Percentiles rank a stretch among this genome's conserved stretches.
Conservation (phyloP, 148 eudicot species). For the Arbutus unedo region DNA sequence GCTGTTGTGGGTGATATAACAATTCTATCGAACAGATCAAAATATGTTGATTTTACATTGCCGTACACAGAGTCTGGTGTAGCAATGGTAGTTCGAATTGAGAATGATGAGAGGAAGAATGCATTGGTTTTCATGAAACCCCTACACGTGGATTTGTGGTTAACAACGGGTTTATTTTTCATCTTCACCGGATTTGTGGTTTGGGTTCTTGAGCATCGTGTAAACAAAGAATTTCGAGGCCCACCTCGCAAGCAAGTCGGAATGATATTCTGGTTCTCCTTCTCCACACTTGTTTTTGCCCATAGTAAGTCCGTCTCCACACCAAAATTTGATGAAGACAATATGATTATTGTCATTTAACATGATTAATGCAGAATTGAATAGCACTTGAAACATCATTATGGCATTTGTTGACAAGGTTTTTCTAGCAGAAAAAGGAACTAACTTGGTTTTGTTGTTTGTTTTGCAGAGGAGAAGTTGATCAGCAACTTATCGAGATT, state of each 20-base stretch:
- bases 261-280: slow-evolving; percentile 62
- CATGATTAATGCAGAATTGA: too few relatives aligned
- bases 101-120: slow-evolving; percentile 37
- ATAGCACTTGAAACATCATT: not conserved
- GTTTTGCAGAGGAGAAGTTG: not conserved
- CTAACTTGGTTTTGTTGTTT: not conserved
- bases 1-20: slow-evolving; percentile 63
- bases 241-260: slow-evolving; percentile 57
- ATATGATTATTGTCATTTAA: too few relatives aligned
- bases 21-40: slow-evolving; percentile 44
- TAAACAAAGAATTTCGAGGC: slow-evolving; percentile 56
- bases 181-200: slow-evolving; percentile 61
- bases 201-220: slow-evolving; percentile 72
- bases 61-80: slow-evolving; percentile 70
- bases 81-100: slow-evolving; percentile 45
- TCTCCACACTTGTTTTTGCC: slow-evolving; percentile 68
- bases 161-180: slow-evolving; percentile 46
- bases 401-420: too few relatives aligned
- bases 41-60: slow-evolving; percentile 52
- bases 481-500: not conserved
- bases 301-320: slow-evolving; percentile 43
- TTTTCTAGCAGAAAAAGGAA: not conserved
- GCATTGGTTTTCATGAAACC: slow-evolving; percentile 77
- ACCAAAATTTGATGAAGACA: too few relatives aligned
- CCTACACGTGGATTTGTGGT: slow-evolving; percentile 56